phyloP scores from a whole-genome alignment of 2,329 filamentous ascomycete genomes.

The Epicoccum sorghinum region DNA sequence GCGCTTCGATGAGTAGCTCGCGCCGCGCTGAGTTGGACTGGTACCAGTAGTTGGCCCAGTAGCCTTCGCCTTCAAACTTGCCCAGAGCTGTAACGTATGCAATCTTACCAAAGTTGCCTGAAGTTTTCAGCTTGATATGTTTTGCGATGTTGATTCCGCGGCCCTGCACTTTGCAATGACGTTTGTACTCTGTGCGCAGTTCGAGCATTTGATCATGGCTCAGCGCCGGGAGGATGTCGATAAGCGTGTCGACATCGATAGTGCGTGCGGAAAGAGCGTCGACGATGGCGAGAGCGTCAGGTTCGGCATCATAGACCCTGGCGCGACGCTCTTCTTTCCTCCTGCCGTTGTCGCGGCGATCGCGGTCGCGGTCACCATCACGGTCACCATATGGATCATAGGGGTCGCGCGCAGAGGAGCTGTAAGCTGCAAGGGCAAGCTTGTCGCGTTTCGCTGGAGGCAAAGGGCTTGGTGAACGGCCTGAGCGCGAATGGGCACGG shows the following conservation, averaged over 20 bases:
- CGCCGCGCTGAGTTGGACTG: conserved; percentile 83
- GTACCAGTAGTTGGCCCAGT: conserved; percentile 99
- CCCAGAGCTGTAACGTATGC: conserved; percentile 90
- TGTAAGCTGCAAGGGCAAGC: conserved; percentile 43
- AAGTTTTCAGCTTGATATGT: conserved; percentile 81
- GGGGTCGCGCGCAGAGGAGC: conserved; percentile 27
- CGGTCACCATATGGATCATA: conserved; percentile 16
- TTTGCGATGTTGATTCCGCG: conserved; percentile 85
- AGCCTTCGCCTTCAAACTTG: conserved; percentile 89
- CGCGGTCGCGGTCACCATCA: conserved; percentile 15
- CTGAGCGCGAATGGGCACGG: conserved; percentile 39
- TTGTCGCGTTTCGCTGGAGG: conserved; percentile 38
- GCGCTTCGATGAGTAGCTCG: conserved; percentile 87
- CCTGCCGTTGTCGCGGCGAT: conserved; percentile 9
- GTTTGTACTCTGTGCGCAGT: conserved; percentile 88
- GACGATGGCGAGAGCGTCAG: conserved; percentile 78
- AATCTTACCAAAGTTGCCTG: conserved; percentile 82
- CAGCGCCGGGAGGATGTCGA: conserved; percentile 82
- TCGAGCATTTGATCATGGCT: conserved; percentile 88
- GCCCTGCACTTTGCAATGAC: conserved; percentile 79
- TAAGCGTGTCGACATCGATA: conserved; percentile 70
- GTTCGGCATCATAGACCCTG: conserved; percentile 81
- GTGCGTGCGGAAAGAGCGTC: conserved; percentile 72
- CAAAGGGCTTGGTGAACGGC: conserved; percentile 40
- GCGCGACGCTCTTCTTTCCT: conserved; percentile 62